Base-by-base conservation (phyloP, 2,329 filamentous ascomycete genomes). In the Pestalotiopsis sp. region DNA sequence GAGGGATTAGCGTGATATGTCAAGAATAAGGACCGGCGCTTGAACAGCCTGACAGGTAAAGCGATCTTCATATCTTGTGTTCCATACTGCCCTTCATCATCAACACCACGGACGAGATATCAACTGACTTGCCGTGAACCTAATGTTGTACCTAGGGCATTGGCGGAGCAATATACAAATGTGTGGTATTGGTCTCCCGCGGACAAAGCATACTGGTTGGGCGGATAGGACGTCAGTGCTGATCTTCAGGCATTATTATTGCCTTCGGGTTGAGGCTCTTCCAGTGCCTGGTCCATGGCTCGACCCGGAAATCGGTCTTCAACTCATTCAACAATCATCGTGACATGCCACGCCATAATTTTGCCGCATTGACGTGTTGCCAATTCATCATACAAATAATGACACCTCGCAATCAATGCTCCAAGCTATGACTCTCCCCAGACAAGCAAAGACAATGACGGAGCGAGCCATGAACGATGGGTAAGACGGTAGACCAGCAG, bases 1-100 rank as follows among this genome's bases (percentile, higher is more conserved):
- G 59, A 39, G 27, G 59, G 13, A 61, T 61, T 61, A 61, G 59
- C 31, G 23, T 13, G 59, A 61, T 36, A 39, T 61, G 59, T 61
- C 59, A 38, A 61, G 27, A 38, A 39, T 38, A 61, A 61, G 59
- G 59, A 61, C 31, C 31, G 57, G 36, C 59, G 31, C 59, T 61
- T 39, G 27, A 23, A 23, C 27, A 59, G 14, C 57, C 25, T 59
- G 27, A 52, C 45, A 52, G 17, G 17, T 13, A n/a, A 52, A 52
- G n/a, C 45, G 45, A 52, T 52, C 17, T 52, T 52, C 17, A 52
- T 52, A 17, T 52, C n/a, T 52, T 9, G 20, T 9, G 4, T 52
- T 20, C 17, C 13, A n/a, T n/a, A 52, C 20, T n/a, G 17, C 20
- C 17, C 20, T 17, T 52, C 45, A 17, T 52, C 17, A 31, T 31